Conservation (phyloP, 495 filamentous ascomycete species). For the Hypoxylon intermedium region DNA sequence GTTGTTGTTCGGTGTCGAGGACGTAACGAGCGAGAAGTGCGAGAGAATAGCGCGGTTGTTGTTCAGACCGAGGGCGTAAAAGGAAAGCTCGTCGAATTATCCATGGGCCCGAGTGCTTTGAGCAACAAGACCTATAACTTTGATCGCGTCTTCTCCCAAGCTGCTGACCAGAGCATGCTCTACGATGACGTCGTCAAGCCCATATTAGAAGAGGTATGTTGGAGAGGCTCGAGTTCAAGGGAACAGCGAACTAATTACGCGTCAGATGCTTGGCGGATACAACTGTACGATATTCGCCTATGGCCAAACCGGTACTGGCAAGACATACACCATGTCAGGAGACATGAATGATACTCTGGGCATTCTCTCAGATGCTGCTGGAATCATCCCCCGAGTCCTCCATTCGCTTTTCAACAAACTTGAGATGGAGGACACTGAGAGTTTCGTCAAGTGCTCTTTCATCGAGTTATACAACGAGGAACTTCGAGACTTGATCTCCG, state of each 20-base stretch:
- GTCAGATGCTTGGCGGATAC: conserved; percentile 90
- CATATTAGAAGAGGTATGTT: conserved; percentile 84
- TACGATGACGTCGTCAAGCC: conserved; percentile 94
- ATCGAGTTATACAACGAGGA: conserved; percentile 99
- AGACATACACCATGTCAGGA: conserved; percentile 99
- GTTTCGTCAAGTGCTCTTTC: conserved; percentile 95
- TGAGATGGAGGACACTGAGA: conserved; percentile 77
- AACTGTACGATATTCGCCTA: conserved; percentile 99
- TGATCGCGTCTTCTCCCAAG: conserved; percentile 95
- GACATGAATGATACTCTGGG: conserved; percentile 90
- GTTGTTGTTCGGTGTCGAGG: conserved; percentile 95
- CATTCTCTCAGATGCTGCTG: conserved; percentile 85
- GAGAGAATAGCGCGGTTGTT: conserved; percentile 92
- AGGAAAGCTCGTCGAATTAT: conserved; percentile 81
- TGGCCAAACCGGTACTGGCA: conserved; percentile 96
- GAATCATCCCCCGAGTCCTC: conserved; percentile 90
- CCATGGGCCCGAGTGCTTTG: conserved; percentile 89
- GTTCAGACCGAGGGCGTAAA: conserved; percentile 85
- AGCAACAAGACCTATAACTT: conserved; percentile 98
- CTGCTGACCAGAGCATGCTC: conserved; percentile 89
- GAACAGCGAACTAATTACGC: background rate
- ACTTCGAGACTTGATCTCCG: conserved; percentile 82
- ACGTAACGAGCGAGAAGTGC: conserved; percentile 87
- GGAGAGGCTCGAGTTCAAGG: background rate
- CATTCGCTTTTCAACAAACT: conserved; percentile 86